Evolutionary conservation across 306 rosid genomes (phyloP), one percentile per base, ranked within the genome.

Genomic region (Citrullus mucosospermus): DNA sequence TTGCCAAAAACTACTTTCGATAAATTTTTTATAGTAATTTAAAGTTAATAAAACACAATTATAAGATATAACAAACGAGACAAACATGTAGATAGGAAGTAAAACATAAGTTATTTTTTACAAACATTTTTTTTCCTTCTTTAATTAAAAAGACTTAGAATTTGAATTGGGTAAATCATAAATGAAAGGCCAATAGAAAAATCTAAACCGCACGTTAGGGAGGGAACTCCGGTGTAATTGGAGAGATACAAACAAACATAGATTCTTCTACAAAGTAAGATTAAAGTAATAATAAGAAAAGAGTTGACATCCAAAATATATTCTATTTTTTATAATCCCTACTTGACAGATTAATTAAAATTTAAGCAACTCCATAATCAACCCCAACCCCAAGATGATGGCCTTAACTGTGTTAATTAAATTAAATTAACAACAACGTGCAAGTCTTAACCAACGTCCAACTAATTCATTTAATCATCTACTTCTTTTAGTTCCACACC

Each of bases 301-400:
- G 17, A 67, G 53, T 67, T 67, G 53, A 18, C 50, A 69, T 41
- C 32, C 18, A 22, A 43, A 36, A n/a, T 18, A 20, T 20, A 38
- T 20, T 41, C 0, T 69, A 9, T 44, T 69, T 53, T 41, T 70
- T 6, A 1, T 70, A 41, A 70, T 70, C 32, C 75, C 32, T 30
- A 70, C 74, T 67, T 67, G 74, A 70, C 39, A n/a, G 75, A 70
- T 70, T 70, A 70, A 70, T 70, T 70, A 70, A 46, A 22, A 2
- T 11, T 20, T 70, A 70, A 70, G 57, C 56, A 70, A 25, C 9
- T 70, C n/a, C 39, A 70, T 38, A 67, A 38, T 44, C 36, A 43
- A 69, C 76, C 34, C 57, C 75, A 69, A 25, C 28, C 28, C 28
- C 28, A 25, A 41, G 14, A n/a, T 6, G 0, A 34, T 69, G 55